These are phyloP conservation scores for Daldinia sp. DNA, from an alignment of 2,329 filamentous ascomycete species.

Conservation along the genomic window DNA sequence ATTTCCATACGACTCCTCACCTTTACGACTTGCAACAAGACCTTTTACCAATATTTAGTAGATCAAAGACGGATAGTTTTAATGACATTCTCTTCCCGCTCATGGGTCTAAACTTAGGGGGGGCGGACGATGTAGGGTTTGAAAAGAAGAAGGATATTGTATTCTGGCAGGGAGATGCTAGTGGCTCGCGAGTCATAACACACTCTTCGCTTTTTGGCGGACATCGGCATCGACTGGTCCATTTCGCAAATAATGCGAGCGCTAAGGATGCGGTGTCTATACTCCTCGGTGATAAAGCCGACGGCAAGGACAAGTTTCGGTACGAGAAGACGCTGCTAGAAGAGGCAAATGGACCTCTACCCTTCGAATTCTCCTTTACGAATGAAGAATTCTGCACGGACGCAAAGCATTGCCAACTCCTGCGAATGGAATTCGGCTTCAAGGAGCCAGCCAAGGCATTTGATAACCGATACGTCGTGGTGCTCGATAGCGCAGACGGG, in stretches of 20 bases:
- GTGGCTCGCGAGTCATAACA: slow-evolving; percentile 58
- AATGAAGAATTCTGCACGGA: slow-evolving; percentile 65
- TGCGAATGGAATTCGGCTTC: slow-evolving; percentile 61
- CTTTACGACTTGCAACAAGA: slow-evolving; percentile 68
- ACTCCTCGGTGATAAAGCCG: slow-evolving; percentile 58
- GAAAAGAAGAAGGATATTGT: slow-evolving; percentile 68
- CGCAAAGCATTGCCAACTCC: slow-evolving; percentile 53
- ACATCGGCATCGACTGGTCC: slow-evolving; percentile 75
- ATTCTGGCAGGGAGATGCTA: slow-evolving; percentile 78
- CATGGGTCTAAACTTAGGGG: slow-evolving; percentile 56
- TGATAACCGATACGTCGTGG: slow-evolving; percentile 73
- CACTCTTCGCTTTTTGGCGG: slow-evolving; percentile 69
- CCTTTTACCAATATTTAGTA: slow-evolving; percentile 78
- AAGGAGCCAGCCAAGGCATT: slow-evolving; percentile 66
- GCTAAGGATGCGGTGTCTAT: slow-evolving; percentile 59
- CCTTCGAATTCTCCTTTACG: slow-evolving; percentile 67
- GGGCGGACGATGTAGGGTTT: slow-evolving; percentile 60
- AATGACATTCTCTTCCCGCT: slow-evolving; percentile 79
- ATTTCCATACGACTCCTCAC: slow-evolving; percentile 73
- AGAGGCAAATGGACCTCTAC: slow-evolving; percentile 62
- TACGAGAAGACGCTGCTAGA: slow-evolving; percentile 64
- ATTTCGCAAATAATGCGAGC: slow-evolving; percentile 69
- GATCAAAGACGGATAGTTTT: slow-evolving; percentile 75
- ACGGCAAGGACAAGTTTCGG: slow-evolving; percentile 54
- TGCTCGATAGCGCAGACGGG: slow-evolving; percentile 75